Conservation (phyloP, 305 asterid genomes). For the Fraxinus floribunda region DNA sequence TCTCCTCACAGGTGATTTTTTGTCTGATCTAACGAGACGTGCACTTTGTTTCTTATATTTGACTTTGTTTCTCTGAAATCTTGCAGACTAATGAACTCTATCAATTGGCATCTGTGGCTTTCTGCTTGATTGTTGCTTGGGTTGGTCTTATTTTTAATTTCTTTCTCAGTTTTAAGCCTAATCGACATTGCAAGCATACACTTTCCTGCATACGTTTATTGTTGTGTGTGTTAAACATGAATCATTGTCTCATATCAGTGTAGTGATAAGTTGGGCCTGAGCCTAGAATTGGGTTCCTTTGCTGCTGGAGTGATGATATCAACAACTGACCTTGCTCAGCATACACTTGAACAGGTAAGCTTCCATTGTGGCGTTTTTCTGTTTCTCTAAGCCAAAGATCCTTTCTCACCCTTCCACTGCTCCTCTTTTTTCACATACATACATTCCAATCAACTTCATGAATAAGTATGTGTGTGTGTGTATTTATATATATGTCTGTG, state of each 20-base stretch:
- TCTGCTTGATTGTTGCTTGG: conserved; percentile 86
- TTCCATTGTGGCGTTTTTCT: neutral
- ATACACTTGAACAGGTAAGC: conserved; percentile 67
- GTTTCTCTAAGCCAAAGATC: neutral
- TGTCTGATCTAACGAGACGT: conserved; percentile 25
- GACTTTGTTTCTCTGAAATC: conserved; percentile 31
- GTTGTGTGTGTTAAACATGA: conserved; percentile 10
- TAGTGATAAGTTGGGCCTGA: conserved; percentile 69
- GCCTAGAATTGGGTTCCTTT: conserved; percentile 78
- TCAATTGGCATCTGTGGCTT: conserved; percentile 76
- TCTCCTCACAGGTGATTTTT: conserved; percentile 67
- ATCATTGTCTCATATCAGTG: conserved; percentile 45
- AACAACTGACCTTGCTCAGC: conserved; percentile 66
- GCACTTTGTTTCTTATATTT: conserved; percentile 26
- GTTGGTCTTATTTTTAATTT: conserved; percentile 49
- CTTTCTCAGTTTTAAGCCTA: conserved; percentile 24
- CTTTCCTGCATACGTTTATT: neutral
- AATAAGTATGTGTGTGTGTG: neutral
- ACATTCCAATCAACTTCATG: neutral
- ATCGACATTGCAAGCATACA: neutral
- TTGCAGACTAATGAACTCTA: conserved; percentile 82
- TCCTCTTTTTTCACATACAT: neutral
- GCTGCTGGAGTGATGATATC: conserved; percentile 86
- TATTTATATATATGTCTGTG: neutral
- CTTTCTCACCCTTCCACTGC: neutral